These are phyloP conservation scores for Comarum palustre DNA, from an alignment of 306 rosid genomes.

Conservation along the genomic window DNA sequence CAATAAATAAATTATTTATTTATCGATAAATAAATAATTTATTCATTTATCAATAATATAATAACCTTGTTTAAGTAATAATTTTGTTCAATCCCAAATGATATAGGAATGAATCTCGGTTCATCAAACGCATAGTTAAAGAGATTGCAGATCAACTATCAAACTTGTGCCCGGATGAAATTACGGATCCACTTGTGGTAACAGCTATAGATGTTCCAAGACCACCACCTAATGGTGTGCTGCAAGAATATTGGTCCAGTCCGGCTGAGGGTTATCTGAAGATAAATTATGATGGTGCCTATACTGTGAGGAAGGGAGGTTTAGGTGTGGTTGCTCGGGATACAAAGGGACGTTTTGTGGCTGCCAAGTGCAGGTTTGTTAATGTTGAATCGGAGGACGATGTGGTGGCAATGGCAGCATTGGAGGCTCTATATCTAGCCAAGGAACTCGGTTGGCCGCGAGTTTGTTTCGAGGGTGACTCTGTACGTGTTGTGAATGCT, in stretches of 20 bases:
- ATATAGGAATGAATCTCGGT: not conserved
- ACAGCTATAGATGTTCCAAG: not conserved
- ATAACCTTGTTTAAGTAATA: no score
- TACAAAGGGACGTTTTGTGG: not conserved
- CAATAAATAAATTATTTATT: no score
- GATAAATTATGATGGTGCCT: not conserved
- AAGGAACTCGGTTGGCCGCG: not conserved
- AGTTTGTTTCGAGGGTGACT: not conserved
- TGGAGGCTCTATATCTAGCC: not conserved
- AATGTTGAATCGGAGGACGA: not conserved
- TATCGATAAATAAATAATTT: no score
- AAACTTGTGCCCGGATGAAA: not conserved
- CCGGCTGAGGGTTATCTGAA: not conserved
- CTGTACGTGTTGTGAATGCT: not conserved
- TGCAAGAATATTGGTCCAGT: not conserved
- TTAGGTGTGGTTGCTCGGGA: not conserved
- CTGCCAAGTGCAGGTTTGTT: not conserved
- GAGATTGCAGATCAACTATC: not conserved
- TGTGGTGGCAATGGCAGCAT: not conserved
- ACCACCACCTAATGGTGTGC: not conserved
- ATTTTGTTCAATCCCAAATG: no score
- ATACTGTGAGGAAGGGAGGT: not conserved
- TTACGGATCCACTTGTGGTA: not conserved
- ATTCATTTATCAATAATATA: no score
- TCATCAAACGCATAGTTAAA: not conserved